Evolutionary conservation across 148 eudicot species (phyloP), one percentile per base, ranked within the genome.

Genomic region (Camellia japonica): DNA sequence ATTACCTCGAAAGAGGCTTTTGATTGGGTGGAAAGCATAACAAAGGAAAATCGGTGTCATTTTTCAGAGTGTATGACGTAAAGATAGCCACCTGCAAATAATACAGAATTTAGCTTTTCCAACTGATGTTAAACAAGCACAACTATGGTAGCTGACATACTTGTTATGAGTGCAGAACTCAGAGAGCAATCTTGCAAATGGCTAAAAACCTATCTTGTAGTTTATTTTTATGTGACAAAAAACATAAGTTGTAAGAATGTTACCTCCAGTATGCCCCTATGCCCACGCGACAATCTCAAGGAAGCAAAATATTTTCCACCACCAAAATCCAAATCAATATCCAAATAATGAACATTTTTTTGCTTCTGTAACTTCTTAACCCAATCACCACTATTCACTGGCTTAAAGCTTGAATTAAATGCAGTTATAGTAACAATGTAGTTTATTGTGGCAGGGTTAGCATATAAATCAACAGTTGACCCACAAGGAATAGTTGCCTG

Each of bases 261-360:
- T 90, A 93, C 99, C 98, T 97, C 92, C 83, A 97, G 80, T 77
- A 88, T 86, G 80, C 99, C 99, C 87, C 86, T 89, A 64, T 83
- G 80, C 55, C 90, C 93, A 81, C 93, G 94, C 68, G 90, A 88
- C 81, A 97, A 84, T 81, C 99, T 91, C 80, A 92, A 85, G 76
- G 84, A 88, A 44, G 97, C 97, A 83, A 88, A 92, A 85, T 90
- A 97, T 80, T 87, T 91, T 75, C 95, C 98, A 77, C 87, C 90
- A 74, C 83, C 86, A 89, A 94, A 97, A 58, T 90, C 93, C 74
- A 94, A 89, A 82, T 94, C 92, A 72, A 94, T 87, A 73, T 97
- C 94, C 85, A 97, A 70, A 85, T 82, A 88, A 65, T 86, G 87
- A 72, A 92, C 90, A 59, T 84, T 85, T 80, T 92, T 96, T 82